phyloP scores from a whole-genome alignment of 169 alveolate genomes.

The Perkinsus marinus region DNA sequence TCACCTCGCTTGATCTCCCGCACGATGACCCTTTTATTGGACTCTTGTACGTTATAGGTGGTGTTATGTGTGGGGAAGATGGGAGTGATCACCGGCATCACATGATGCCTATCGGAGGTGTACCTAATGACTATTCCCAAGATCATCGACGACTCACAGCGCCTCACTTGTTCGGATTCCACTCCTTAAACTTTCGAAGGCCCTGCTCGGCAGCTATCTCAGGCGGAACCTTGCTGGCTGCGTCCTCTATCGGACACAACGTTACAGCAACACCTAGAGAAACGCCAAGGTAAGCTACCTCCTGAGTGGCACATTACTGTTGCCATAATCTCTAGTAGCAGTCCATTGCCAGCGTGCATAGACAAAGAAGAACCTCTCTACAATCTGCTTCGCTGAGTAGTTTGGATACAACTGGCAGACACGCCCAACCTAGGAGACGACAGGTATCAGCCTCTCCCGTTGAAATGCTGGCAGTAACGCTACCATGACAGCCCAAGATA shows the following conservation, averaged over 20 bases:
- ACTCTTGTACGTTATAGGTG: constrained; percentile 50
- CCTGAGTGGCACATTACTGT: too few relatives aligned
- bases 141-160: neutral
- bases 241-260: constrained; percentile 20
- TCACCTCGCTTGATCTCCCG: constrained; percentile 39
- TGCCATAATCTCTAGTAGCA: neutral
- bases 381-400: constrained; percentile 43
- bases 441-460: neutral
- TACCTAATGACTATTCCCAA: neutral
- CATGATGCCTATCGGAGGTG: constrained; percentile 26
- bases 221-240: constrained; percentile 19
- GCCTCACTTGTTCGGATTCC: constrained; percentile 18
- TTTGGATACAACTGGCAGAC: constrained; percentile 59
- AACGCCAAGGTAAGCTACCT: too few relatives aligned
- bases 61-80: constrained; percentile 69
- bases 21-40: constrained; percentile 51
- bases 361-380: constrained; percentile 50
- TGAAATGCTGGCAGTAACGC: neutral
- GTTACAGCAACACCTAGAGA: constrained; percentile 15
- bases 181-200: constrained; percentile 20
- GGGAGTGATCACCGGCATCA: constrained; percentile 69
- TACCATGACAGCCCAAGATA: constrained; percentile 65
- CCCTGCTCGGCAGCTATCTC: constrained; percentile 7
- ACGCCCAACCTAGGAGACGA: constrained; percentile 27
- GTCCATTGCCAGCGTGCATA: constrained; percentile 30